These are phyloP conservation scores for Ceratocystiopsis brevicomis DNA, from an alignment of 2,329 filamentous ascomycete genomes.

Conservation along the genomic window DNA sequence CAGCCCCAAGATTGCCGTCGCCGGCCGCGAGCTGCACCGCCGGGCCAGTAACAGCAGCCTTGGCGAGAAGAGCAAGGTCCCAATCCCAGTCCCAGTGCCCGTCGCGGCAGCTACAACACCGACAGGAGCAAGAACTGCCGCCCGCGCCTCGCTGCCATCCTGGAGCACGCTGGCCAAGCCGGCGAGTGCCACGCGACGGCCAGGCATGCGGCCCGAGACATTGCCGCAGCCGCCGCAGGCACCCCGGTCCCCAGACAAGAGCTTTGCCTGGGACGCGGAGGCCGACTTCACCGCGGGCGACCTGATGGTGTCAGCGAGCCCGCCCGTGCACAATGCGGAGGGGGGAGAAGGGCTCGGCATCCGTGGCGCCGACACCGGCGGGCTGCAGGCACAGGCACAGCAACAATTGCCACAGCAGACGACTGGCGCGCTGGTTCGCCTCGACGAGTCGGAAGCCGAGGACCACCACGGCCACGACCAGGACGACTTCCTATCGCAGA, in stretches of 20 bases:
- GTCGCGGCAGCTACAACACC: constrained; percentile 1
- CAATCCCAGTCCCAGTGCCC: constrained; percentile 4
- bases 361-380: constrained; percentile 11
- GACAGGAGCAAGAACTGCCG: not conserved
- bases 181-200: too few relatives aligned
- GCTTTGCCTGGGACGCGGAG: constrained; percentile 36
- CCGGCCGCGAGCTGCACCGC: constrained; percentile 15
- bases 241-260: constrained; percentile 25
- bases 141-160: too few relatives aligned
- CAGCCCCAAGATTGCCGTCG: constrained; percentile 19
- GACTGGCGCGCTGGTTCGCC: too few relatives aligned
- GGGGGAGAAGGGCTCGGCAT: constrained; percentile 14
- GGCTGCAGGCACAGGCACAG: not conserved
- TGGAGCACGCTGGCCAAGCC: not conserved
- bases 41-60: constrained; percentile 19
- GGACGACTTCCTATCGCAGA: too few relatives aligned
- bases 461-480: too few relatives aligned
- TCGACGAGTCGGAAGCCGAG: too few relatives aligned
- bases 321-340: constrained; percentile 23
- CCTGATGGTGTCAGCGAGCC: constrained; percentile 35
- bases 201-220: too few relatives aligned
- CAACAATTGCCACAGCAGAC: too few relatives aligned
- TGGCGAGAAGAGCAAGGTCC: constrained; percentile 9
- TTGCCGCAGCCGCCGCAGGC: too few relatives aligned
- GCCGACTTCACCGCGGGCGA: constrained; percentile 39